Evolutionary conservation across 2,329 filamentous ascomycete genomes (phyloP).

Genomic region (Acarospora socialis): DNA sequence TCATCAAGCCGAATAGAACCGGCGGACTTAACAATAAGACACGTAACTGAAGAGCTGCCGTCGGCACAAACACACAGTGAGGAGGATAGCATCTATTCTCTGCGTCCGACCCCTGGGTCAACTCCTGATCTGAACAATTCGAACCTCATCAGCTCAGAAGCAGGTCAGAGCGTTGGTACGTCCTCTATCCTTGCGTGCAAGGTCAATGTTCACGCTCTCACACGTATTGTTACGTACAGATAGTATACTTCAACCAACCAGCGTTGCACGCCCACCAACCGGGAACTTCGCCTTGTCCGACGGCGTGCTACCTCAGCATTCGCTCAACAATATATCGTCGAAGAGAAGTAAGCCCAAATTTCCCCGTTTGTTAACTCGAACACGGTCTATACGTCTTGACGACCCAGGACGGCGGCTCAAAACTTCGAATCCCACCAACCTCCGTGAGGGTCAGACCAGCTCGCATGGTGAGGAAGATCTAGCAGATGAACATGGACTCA

Average conservation of each 20-base stretch:
- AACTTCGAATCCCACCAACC: slow-evolving; percentile 20
- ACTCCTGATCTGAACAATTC: slow-evolving; percentile 28
- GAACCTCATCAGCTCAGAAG: slow-evolving; percentile 2
- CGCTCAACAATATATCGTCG: slow-evolving; percentile 1
- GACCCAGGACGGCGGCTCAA: slow-evolving; percentile 19
- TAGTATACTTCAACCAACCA: background rate
- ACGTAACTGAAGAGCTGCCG: slow-evolving; percentile 22
- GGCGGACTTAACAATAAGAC: slow-evolving; percentile 23
- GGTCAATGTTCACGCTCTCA: background rate
- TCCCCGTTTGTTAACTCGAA: slow-evolving; percentile 23
- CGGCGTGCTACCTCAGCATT: slow-evolving; percentile 6
- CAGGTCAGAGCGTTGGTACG: slow-evolving; percentile 3
- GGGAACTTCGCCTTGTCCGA: slow-evolving; percentile 13
- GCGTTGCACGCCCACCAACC: slow-evolving; percentile 3
- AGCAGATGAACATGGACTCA: slow-evolving; percentile 34
- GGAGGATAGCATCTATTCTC: slow-evolving; percentile 24
- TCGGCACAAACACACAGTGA: slow-evolving; percentile 17
- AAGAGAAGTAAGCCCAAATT: slow-evolving; percentile 12
- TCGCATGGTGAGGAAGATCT: slow-evolving; percentile 12
- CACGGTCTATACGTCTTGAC: slow-evolving; percentile 28
- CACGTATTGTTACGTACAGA: slow-evolving; percentile 1
- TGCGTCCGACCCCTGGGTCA: slow-evolving; percentile 31
- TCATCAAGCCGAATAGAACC: slow-evolving; percentile 29
- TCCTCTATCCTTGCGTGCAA: background rate
- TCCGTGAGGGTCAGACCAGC: slow-evolving; percentile 12